phyloP scores from a whole-genome alignment of 257 asterid genomes.

The Solanum clarkiae region DNA sequence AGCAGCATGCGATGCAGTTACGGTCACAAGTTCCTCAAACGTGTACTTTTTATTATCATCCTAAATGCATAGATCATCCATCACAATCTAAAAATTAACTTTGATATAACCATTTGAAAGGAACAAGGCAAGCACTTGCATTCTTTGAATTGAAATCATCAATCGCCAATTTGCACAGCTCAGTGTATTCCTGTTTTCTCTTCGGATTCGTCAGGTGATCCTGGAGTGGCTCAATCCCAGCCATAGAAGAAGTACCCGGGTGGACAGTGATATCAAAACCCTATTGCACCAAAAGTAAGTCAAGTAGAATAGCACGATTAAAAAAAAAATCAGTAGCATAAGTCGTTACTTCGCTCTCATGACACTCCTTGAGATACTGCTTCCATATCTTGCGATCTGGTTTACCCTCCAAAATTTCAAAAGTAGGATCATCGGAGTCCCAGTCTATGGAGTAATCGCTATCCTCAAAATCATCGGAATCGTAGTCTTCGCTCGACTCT shows the following conservation, averaged over 20 bases:
- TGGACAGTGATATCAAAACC: neutral
- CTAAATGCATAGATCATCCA: too few relatives aligned
- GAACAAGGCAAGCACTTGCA: neutral
- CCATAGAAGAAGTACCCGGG: neutral
- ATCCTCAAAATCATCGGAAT: neutral
- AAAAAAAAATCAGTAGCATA: too few relatives aligned
- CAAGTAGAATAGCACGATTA: too few relatives aligned
- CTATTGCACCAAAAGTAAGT: neutral
- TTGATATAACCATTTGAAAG: too few relatives aligned
- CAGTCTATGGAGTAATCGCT: neutral
- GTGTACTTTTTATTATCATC: neutral
- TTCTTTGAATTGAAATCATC: neutral
- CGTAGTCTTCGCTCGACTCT: conserved; percentile 14
- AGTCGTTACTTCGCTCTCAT: neutral
- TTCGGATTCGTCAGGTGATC: neutral
- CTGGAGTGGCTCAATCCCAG: neutral
- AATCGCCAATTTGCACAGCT: neutral
- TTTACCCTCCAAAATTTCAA: neutral
- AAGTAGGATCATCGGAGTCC: neutral
- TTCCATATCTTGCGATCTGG: neutral
- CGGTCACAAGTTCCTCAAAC: neutral
- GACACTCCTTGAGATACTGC: neutral
- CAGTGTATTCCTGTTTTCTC: neutral
- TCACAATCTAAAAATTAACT: too few relatives aligned
- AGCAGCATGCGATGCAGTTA: neutral